phyloP scores from a whole-genome alignment of 495 filamentous ascomycete genomes.

The Tuber calosporum region DNA sequence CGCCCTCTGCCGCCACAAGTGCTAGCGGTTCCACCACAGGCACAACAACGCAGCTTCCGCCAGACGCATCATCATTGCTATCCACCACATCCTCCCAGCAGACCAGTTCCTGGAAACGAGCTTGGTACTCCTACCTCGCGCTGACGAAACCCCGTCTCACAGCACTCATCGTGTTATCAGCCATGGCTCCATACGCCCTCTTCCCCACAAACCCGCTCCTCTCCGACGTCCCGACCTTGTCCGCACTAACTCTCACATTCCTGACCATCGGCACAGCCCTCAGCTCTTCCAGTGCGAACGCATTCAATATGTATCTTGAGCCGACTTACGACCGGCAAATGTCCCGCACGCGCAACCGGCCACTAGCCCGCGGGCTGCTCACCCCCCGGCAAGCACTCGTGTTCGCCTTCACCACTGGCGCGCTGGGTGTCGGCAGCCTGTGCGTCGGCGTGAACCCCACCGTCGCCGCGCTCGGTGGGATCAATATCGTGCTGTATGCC shows the following conservation, averaged over 20 bases:
- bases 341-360: constrained; percentile 81
- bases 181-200: constrained; percentile 83
- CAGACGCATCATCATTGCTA: constrained; percentile 75
- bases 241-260: constrained; percentile 82
- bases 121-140: constrained; percentile 76
- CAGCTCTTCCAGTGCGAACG: constrained; percentile 77
- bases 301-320: constrained; percentile 95
- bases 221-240: constrained; percentile 71
- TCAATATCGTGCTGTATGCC: constrained; percentile 84
- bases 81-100: constrained; percentile 65
- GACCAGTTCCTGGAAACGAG: constrained; percentile 61
- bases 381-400: constrained; percentile 64
- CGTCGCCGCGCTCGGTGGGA: constrained; percentile 70
- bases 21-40: not conserved
- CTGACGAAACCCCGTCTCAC: constrained; percentile 92
- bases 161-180: constrained; percentile 81
- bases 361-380: constrained; percentile 76
- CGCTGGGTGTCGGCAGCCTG: constrained; percentile 58
- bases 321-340: constrained; percentile 84
- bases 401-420: constrained; percentile 67
- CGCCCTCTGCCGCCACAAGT: not conserved
- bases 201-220: constrained; percentile 78
- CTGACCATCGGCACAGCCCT: constrained; percentile 84
- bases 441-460: constrained; percentile 93
- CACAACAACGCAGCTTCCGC: constrained; percentile 49